Percentiles rank a stretch among this genome's conserved stretches.
phyloP scores from a whole-genome alignment of 2,329 filamentous ascomycete species.

The Nigrograna mackinnonii region DNA sequence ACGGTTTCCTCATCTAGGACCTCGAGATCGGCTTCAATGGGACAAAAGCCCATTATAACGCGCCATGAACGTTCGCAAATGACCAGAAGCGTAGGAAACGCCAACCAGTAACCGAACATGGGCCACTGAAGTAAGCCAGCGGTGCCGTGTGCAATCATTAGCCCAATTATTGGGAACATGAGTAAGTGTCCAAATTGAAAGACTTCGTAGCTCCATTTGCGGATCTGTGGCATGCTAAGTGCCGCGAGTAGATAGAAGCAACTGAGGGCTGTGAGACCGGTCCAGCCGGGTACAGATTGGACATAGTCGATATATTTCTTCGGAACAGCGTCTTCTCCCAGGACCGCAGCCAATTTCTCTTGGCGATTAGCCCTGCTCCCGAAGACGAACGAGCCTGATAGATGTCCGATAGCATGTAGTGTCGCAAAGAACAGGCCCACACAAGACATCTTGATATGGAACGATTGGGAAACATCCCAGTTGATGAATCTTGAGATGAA shows the following conservation, averaged over 20 bases:
- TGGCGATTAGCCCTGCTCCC: slow-evolving; percentile 52
- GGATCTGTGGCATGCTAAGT: slow-evolving; percentile 55
- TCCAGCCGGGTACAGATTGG: slow-evolving; percentile 53
- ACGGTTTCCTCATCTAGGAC: slow-evolving; percentile 59
- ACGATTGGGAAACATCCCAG: slow-evolving; percentile 59
- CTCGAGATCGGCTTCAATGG: slow-evolving; percentile 52
- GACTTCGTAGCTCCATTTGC: slow-evolving; percentile 58
- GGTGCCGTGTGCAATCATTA: slow-evolving; percentile 60
- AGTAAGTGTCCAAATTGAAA: slow-evolving; percentile 62
- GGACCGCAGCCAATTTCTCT: slow-evolving; percentile 47
- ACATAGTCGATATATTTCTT: slow-evolving; percentile 53
- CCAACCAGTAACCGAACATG: slow-evolving; percentile 62
- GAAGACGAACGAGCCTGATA: slow-evolving; percentile 57
- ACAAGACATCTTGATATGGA: slow-evolving; percentile 60
- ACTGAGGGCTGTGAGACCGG: slow-evolving; percentile 53
- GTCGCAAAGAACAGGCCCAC: slow-evolving; percentile 55
- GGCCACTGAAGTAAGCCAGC: slow-evolving; percentile 55
- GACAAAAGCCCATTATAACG: slow-evolving; percentile 52
- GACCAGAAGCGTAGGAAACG: slow-evolving; percentile 57
- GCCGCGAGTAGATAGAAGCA: slow-evolving; percentile 55
- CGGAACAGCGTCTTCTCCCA: slow-evolving; percentile 50
- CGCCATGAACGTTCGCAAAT: slow-evolving; percentile 54
- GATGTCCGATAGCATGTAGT: slow-evolving; percentile 58
- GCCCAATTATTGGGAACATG: slow-evolving; percentile 62
- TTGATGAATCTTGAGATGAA: slow-evolving; percentile 59